Evolutionary conservation across 1,284 basidiomycete species (phyloP).

Genomic region (Puccinia brachypodii): DNA sequence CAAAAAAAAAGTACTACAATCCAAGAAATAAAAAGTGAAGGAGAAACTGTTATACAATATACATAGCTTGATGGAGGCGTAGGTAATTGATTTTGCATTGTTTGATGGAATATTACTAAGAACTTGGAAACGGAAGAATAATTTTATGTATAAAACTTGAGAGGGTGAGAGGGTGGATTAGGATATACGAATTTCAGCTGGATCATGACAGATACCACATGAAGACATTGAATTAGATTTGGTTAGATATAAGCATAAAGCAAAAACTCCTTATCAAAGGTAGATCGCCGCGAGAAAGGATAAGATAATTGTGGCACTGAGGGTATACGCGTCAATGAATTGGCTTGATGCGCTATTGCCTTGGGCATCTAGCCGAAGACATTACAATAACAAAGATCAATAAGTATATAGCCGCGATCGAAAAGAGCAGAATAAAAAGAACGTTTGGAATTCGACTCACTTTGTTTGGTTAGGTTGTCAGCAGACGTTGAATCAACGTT

Average conservation of each 20-base stretch:
- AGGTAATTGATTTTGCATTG: too few species aligned
- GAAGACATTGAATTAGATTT: background rate
- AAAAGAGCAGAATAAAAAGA: background rate
- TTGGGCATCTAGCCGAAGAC: background rate
- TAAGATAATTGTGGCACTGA: background rate
- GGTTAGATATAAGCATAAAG: background rate
- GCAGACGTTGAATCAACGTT: background rate
- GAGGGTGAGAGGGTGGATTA: too few species aligned
- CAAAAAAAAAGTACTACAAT: too few species aligned
- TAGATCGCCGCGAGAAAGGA: background rate
- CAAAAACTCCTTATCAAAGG: background rate
- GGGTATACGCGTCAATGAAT: background rate
- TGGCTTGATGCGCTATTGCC: background rate
- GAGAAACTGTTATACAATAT: too few species aligned
- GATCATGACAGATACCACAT: too few species aligned
- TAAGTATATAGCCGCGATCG: background rate
- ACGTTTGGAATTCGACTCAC: background rate
- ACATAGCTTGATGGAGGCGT: too few species aligned
- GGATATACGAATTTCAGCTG: too few species aligned
- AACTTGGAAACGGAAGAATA: too few species aligned
- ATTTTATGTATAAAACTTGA: too few species aligned
- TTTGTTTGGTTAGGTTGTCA: background rate
- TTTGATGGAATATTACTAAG: too few species aligned
- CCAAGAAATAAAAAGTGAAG: too few species aligned
- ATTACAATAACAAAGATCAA: background rate